Base-by-base conservation (phyloP, 768 basidiomycete genomes). In the Boletus pseudopeckii region DNA sequence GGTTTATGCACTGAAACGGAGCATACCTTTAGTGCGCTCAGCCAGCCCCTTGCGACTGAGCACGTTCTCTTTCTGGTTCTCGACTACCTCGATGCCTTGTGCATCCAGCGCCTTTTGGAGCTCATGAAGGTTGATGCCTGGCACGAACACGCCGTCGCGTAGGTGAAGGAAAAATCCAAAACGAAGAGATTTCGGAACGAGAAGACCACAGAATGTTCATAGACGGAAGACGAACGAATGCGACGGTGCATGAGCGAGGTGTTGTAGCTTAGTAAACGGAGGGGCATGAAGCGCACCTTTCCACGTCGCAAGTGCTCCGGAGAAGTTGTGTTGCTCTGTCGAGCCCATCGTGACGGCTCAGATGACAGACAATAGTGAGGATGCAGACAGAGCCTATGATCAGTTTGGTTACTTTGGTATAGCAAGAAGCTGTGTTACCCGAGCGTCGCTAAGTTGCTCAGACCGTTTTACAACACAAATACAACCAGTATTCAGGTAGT, bases 61-160 rank as follows among this genome's bases (percentile, higher is more conserved):
- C 42, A 98, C 80, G 59, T 90, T 92, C 75, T 98, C 96, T 75
- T 98, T 99, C 78, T 98, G 95, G 73, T 95, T 95, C 78, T 98
- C 94, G 20, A 99, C 95, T 14, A 99, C 79, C 72, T 98, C 95
- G 33, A 98, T 80, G 5, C 94, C 95, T 56, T 98, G 96, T 7
- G 80, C 77, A 72, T 98, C 95, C 45, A 99, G 82, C 5, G 85
- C 88, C 75, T 92, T 95, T 73, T 98, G 96, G 26, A 98, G 77
- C 58, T 97, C 92, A 18, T 84, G 74, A 47, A 99, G 80, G 70
- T 90, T 87, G 64, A 99, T 89, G 58, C 85, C 93, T 97, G 38
- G 14, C 18, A 17, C 1, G 18, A 43, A 40, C 44, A 41, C 38
- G 26, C 33, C 28, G 9, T 22, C 17, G 37, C 9, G 28, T 14